Percentiles rank a stretch among this genome's conserved stretches.
Evolutionary conservation across 148 eudicot species (phyloP).

Genomic region (Camellia japonica): DNA sequence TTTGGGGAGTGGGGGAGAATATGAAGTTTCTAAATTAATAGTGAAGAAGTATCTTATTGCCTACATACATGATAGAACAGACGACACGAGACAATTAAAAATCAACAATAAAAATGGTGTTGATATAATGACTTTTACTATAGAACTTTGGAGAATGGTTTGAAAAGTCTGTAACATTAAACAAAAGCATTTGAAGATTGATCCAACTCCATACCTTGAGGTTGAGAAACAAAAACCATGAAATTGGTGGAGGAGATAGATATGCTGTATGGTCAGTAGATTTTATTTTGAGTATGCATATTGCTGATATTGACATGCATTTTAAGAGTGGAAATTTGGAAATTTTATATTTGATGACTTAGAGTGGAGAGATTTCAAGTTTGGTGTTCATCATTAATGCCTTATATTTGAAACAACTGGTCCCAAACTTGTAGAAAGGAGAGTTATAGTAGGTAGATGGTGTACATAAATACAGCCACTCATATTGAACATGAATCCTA

Average conservation of each 20-base stretch:
- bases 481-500: not conserved
- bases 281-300: not conserved
- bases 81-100: not conserved
- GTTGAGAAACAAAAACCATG: not conserved
- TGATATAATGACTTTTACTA: not conserved
- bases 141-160: not conserved
- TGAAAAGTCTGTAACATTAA: not conserved
- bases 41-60: not conserved
- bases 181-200: not conserved
- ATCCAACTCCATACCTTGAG: not conserved
- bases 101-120: not conserved
- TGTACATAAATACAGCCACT: not conserved
- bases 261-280: not conserved
- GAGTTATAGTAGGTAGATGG: not conserved
- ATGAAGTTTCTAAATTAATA: not conserved
- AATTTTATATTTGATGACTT: not conserved
- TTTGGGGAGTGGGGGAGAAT: too few species aligned
- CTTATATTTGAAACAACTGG: not conserved
- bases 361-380: not conserved
- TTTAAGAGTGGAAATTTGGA: not conserved
- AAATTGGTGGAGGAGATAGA: not conserved
- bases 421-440: not conserved
- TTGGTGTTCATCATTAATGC: not conserved
- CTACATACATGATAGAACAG: not conserved
- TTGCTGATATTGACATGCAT: slow-evolving; percentile 1